A percentile compares a stretch with the other conserved stretches of the same genome.
Conservation (phyloP, 179 eudicot genomes). For the Nepenthes alata region DNA sequence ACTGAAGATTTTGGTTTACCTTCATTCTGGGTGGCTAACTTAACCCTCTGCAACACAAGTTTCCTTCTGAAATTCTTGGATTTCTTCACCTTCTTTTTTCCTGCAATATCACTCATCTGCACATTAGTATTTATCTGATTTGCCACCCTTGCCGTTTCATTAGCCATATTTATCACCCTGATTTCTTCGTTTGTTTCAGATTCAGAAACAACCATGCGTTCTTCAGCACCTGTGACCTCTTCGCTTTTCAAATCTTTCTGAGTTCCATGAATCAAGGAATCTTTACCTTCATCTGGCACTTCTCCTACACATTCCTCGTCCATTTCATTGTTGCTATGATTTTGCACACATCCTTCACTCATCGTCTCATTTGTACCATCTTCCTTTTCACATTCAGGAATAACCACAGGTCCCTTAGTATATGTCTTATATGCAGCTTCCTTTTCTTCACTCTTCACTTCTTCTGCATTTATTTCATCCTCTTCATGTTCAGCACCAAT, state of each 20-base stretch:
- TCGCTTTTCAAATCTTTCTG: background rate
- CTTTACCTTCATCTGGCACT: background rate
- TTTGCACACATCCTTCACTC: no score
- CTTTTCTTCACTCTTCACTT: conserved; percentile 8
- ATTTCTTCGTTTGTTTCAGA: conserved; percentile 8
- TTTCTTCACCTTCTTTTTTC: conserved; percentile 10
- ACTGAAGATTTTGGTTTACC: background rate
- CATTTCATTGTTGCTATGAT: no score
- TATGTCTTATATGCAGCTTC: conserved; percentile 7
- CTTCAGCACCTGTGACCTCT: conserved; percentile 1
- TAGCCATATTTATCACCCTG: conserved; percentile 7
- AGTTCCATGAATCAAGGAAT: background rate
- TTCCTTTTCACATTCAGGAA: conserved; percentile 1
- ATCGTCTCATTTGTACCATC: background rate
- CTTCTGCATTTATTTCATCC: background rate
- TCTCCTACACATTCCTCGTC: no score
- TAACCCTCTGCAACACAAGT: background rate
- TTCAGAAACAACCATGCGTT: conserved; percentile 1
- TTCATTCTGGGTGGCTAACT: background rate
- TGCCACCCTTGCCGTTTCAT: conserved; percentile 11
- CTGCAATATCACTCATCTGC: background rate
- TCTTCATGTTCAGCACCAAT: background rate
- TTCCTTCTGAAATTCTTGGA: background rate
- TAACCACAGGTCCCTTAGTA: conserved; percentile 4
- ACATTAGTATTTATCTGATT: background rate